A percentile compares a stretch with the other conserved stretches of the same genome.
These are phyloP conservation scores for Fusarium nodosum DNA, from an alignment of 2,329 filamentous ascomycete species.

Conservation along the genomic window DNA sequence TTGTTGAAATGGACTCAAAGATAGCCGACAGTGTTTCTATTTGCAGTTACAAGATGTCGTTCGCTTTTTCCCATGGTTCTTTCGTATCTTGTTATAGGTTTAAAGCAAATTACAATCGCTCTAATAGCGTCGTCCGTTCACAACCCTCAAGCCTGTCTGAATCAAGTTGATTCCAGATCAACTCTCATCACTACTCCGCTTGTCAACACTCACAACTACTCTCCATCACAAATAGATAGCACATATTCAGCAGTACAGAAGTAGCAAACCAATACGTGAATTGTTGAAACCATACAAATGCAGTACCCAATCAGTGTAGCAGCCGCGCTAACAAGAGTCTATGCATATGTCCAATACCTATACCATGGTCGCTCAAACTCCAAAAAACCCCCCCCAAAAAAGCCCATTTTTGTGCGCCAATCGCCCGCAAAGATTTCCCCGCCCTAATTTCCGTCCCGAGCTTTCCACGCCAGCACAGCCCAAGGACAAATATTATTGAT, in stretches of 20 bases:
- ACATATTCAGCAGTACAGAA: neutral
- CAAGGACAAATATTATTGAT: constrained; percentile 10
- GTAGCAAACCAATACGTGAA: neutral
- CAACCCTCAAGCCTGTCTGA: rapidly evolving
- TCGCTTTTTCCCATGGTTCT: neutral
- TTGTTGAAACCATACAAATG: neutral
- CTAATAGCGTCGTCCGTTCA: neutral
- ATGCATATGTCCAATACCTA: neutral
- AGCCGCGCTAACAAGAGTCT: neutral
- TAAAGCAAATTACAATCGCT: neutral
- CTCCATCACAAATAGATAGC: no score
- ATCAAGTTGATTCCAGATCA: neutral
- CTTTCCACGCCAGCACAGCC: constrained; percentile 21
- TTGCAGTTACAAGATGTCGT: neutral
- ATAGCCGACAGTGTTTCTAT: neutral
- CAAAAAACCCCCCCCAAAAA: neutral
- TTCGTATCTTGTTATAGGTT: neutral
- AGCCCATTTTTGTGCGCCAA: constrained; percentile 15
- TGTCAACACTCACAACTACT: neutral
- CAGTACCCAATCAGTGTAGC: neutral
- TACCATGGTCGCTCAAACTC: neutral
- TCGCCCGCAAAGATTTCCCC: neutral
- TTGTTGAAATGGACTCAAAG: neutral
- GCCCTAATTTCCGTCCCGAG: neutral
- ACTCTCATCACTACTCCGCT: neutral